Evolutionary conservation across 2,329 filamentous ascomycete genomes (phyloP).

Genomic region (Lachnellula arida): DNA sequence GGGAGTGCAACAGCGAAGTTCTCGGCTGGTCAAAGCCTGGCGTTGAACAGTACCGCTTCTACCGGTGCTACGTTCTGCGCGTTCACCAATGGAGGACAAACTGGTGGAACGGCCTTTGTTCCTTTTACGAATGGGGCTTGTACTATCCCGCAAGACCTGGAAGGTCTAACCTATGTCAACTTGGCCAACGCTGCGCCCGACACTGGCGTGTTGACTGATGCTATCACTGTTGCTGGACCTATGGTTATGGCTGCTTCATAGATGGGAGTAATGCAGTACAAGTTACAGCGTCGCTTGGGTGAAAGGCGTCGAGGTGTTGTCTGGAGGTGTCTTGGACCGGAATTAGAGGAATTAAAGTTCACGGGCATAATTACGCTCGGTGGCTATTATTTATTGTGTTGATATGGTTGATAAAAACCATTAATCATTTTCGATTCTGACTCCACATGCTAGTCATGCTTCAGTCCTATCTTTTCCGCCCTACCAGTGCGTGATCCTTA

Average conservation of each 20-base stretch:
- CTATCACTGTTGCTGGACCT: conserved; percentile 61
- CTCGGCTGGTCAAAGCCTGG: conserved; percentile 35
- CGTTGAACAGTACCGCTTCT: conserved; percentile 48
- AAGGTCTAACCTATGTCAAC: conserved; percentile 63
- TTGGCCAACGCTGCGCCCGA: conserved; percentile 52
- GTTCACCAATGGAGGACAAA: conserved; percentile 57
- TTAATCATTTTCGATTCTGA: conserved; percentile 25
- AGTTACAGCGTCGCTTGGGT: not conserved
- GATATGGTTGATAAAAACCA: conserved; percentile 14
- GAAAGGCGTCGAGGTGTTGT: too few species aligned
- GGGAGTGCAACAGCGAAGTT: conserved; percentile 37
- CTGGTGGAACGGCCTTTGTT: conserved; percentile 57
- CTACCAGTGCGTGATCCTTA: too few species aligned
- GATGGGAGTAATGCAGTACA: not conserved
- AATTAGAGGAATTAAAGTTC: not conserved
- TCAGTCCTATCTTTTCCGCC: not conserved
- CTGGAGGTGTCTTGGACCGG: not conserved
- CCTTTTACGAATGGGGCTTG: conserved; percentile 53
- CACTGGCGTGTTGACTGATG: conserved; percentile 51
- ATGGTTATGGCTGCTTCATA: conserved; percentile 45
- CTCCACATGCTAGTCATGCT: not conserved
- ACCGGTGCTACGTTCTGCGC: conserved; percentile 57
- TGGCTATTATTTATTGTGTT: conserved; percentile 3
- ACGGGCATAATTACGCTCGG: not conserved
- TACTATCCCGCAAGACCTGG: conserved; percentile 55